phyloP scores from a whole-genome alignment of 2,329 filamentous ascomycete species.

The Curvularia lunata region DNA sequence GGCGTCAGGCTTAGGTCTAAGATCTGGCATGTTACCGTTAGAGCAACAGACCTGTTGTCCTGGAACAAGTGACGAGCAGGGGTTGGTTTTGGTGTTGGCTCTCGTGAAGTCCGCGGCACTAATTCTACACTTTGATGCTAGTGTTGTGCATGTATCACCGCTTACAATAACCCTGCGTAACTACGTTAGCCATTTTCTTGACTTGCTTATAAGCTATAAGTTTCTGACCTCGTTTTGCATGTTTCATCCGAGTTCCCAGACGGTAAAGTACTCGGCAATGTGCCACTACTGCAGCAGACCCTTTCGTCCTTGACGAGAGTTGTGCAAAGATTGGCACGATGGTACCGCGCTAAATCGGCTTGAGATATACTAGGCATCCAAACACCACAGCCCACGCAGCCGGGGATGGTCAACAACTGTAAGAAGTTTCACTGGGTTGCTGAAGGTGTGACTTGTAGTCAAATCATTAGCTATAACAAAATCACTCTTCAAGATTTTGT shows the following conservation, averaged over 20 bases:
- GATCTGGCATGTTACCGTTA: slow-evolving; percentile 14
- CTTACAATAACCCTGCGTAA: neutral
- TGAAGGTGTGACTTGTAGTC: neutral
- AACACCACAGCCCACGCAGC: slow-evolving; percentile 14
- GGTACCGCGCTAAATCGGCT: neutral
- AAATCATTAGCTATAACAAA: slow-evolving; percentile 4
- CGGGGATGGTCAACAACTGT: slow-evolving; percentile 19
- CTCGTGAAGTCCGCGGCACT: neutral
- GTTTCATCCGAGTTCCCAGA: neutral
- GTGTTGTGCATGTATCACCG: neutral
- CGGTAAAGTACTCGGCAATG: neutral
- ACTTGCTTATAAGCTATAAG: no score
- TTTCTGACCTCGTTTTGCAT: neutral
- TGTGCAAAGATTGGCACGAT: neutral
- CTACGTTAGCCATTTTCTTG: no score
- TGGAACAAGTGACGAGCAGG: neutral
- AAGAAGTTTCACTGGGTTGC: slow-evolving; percentile 12
- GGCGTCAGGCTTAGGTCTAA: slow-evolving; percentile 15
- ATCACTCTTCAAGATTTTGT: slow-evolving; percentile 9
- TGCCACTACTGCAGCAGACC: neutral
- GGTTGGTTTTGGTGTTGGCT: neutral
- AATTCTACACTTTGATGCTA: neutral
- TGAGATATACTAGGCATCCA: slow-evolving; percentile 1
- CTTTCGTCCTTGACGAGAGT: neutral
- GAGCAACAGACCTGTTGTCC: slow-evolving; percentile 21